A percentile compares a stretch with the other conserved stretches of the same genome.
These are phyloP conservation scores for Pseudocercospora musae DNA, from an alignment of 2,329 filamentous ascomycete genomes.

Conservation along the genomic window DNA sequence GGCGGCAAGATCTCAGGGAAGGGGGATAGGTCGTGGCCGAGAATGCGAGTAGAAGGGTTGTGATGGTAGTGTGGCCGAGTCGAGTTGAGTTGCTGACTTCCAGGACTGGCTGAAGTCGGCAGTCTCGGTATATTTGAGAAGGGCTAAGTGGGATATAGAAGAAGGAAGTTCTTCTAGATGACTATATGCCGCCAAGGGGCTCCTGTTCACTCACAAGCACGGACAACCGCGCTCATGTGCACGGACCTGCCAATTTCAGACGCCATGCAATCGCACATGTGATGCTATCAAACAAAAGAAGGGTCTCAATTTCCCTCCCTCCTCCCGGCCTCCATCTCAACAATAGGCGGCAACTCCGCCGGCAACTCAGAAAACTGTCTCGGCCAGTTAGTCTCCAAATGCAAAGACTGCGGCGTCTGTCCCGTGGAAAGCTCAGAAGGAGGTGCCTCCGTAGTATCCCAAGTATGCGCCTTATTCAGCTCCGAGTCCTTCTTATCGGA, in stretches of 20 bases:
- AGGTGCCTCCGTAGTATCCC: background rate
- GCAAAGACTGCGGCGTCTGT: background rate
- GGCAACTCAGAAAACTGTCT: background rate
- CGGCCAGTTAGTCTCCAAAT: background rate
- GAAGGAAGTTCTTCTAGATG: too few species aligned
- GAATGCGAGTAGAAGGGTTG: background rate
- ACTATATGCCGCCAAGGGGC: too few species aligned
- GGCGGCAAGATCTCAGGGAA: background rate
- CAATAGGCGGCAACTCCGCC: background rate
- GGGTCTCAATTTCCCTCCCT: background rate
- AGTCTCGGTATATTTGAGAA: too few species aligned
- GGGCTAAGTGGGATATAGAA: too few species aligned
- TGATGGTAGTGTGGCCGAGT: background rate
- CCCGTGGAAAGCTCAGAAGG: background rate
- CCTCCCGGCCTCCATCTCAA: background rate
- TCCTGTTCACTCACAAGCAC: too few species aligned
- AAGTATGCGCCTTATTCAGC: background rate
- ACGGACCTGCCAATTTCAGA: too few species aligned
- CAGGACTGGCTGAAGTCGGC: too few species aligned
- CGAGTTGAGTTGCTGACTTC: too few species aligned
- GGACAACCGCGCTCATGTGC: too few species aligned
- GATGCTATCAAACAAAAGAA: background rate
- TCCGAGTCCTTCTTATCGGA: background rate
- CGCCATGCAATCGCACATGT: too few species aligned
- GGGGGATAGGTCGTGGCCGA: background rate